These are phyloP conservation scores for Vinca minor DNA, from an alignment of 257 asterid species.

Conservation along the genomic window DNA sequence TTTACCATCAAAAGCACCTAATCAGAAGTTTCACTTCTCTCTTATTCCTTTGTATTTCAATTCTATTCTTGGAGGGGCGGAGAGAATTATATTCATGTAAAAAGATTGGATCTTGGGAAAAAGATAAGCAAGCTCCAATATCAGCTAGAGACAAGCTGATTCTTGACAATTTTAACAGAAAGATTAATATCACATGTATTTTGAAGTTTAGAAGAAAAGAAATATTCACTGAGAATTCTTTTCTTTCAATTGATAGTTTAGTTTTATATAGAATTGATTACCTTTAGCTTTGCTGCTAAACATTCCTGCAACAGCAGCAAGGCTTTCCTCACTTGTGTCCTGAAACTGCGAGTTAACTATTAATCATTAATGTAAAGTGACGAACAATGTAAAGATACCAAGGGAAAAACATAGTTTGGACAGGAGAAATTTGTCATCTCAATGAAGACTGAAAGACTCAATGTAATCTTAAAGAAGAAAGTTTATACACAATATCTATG, in stretches of 20 bases:
- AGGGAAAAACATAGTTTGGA: slow-evolving; percentile 5
- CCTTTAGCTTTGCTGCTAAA: slow-evolving; percentile 98
- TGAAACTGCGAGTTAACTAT: slow-evolving; percentile 50
- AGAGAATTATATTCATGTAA: background rate
- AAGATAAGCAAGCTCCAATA: no score
- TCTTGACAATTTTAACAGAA: background rate
- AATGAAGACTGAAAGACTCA: background rate
- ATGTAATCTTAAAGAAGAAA: background rate
- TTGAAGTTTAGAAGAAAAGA: no score
- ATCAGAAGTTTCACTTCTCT: background rate
- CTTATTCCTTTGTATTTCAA: background rate
- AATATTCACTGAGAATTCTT: background rate
- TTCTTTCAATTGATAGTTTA: background rate
- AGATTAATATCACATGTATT: no score
- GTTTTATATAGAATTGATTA: slow-evolving; percentile 13
- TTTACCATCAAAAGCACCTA: background rate
- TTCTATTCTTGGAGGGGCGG: background rate
- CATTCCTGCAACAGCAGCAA: slow-evolving; percentile 99
- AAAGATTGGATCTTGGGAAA: no score
- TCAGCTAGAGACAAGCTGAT: background rate
- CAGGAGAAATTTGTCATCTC: slow-evolving; percentile 6
- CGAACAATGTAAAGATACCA: background rate
- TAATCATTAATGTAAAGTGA: background rate
- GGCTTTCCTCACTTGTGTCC: slow-evolving; percentile 95
- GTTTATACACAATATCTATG: no score